Conservation (phyloP, 805 yeast species). For the Ogataea thermomethanolica region DNA sequence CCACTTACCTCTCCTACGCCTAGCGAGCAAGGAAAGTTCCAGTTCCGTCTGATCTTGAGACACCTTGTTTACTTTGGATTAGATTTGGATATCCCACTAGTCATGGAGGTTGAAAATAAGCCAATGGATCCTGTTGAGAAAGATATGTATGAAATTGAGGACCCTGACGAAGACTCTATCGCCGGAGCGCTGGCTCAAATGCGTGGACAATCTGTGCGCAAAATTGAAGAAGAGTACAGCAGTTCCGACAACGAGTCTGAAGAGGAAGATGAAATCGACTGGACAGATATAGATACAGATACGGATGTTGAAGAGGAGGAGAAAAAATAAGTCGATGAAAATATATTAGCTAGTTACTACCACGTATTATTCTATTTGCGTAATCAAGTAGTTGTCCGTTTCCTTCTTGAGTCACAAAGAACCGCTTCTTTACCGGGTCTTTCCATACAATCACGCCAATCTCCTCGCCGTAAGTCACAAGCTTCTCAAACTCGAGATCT, state of each 20-base stretch:
- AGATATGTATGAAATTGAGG: conserved; percentile 58
- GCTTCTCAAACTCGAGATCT: conserved; percentile 68
- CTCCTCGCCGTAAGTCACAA: conserved; percentile 79
- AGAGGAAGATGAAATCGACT: conserved; percentile 30
- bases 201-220: conserved; percentile 58
- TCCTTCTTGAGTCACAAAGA: conserved; percentile 87
- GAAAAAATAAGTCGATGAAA: conserved; percentile 1
- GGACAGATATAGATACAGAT: conserved; percentile 59
- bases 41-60: conserved; percentile 67
- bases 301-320: conserved; percentile 54
- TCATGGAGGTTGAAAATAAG: conserved; percentile 64
- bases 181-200: conserved; percentile 73
- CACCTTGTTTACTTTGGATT: conserved; percentile 78
- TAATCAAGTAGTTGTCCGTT: conserved; percentile 87
- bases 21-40: conserved; percentile 56
- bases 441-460: conserved; percentile 92
- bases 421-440: conserved; percentile 61
- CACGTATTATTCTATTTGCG: conserved; percentile 55
- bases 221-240: conserved; percentile 32
- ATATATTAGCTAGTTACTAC: conserved; percentile 2
- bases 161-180: conserved; percentile 69
- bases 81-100: conserved; percentile 69
- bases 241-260: conserved; percentile 41
- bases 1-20: conserved; percentile 78
- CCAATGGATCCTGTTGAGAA: conserved; percentile 41